Evolutionary conservation across 2,329 filamentous ascomycete genomes (phyloP), one percentile per base, ranked within the genome.

Genomic region (Grosmannia huntii): DNA sequence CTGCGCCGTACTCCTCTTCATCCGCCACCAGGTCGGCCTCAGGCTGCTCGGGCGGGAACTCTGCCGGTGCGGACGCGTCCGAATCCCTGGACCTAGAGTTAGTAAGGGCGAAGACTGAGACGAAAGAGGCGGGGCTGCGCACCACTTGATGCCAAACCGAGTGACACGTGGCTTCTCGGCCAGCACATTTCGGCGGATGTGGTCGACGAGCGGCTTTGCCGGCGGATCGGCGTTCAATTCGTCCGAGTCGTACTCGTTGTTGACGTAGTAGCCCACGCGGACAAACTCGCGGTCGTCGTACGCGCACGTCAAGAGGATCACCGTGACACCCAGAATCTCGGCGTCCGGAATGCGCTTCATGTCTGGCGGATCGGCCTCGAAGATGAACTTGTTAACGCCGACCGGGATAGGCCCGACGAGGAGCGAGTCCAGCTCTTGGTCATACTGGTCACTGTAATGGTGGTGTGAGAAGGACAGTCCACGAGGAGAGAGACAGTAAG

Each of bases 131-230:
- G 49, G 25, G 27, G 21, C 44, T 53, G 73, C 82, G 60, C 80
- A 96, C 94, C 94, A 99, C 76, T 99, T 99, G 75, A 99, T 99
- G 51, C 91, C 90, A 69, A 99, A 99, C 63, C 94, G 85, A 33
- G 94, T 99, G 56, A 99, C 94, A 73, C 94, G 84, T 14, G 94
- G 94, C 82, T 99, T 99, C 75, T 97, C 92, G 3, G 91, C 90
- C 44, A 99, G 82, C 55, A 99, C 89, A 69, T 95, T 96, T 66
- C 95, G 86, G 64, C 84, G 83, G 63, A 99, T 90, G 68, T 90
- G 89, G 70, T 99, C 95, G 63, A 97, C 86, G 65, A 95, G 80
- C 46, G 91, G 91, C 77, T 96, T 96, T 59, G 90, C 80, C 7
- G 94, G 94, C 11, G 94, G 94, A 66, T 97, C 91, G 53, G 86